phyloP scores from a whole-genome alignment of 163 green algal genomes.

The Coccomyxa subellipsoidea region DNA sequence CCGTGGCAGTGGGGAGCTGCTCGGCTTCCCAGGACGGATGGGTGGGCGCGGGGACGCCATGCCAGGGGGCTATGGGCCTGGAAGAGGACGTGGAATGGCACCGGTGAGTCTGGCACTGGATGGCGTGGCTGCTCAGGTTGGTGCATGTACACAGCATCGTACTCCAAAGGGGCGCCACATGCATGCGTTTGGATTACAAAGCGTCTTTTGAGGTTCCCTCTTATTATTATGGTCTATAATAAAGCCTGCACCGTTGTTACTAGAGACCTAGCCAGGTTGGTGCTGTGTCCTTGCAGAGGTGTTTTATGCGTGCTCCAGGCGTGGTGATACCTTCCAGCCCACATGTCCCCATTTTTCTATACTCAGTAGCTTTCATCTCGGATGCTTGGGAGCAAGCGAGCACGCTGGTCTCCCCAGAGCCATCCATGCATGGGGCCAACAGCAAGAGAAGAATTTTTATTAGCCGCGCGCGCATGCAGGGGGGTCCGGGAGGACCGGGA shows the following conservation, averaged over 20 bases:
- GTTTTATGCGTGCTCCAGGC: too few species aligned
- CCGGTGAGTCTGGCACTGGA: neutral
- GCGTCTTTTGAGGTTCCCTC: too few species aligned
- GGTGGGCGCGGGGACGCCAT: neutral
- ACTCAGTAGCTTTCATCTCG: too few species aligned
- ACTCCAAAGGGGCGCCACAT: neutral
- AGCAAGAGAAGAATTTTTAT: neutral
- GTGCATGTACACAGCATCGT: neutral
- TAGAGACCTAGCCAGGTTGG: neutral
- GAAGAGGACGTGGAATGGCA: neutral
- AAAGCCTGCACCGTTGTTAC: neutral
- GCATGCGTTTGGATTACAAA: neutral
- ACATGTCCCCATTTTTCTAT: too few species aligned
- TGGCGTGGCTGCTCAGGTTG: neutral
- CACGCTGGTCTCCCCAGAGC: too few species aligned
- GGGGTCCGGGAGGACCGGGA: neutral
- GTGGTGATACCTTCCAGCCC: too few species aligned
- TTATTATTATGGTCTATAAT: neutral
- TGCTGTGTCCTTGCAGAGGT: neutral
- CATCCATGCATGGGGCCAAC: too few species aligned
- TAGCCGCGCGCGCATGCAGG: neutral
- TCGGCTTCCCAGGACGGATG: neutral
- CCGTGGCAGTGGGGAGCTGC: neutral
- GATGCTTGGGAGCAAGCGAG: too few species aligned
- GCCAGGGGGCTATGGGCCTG: neutral